These are phyloP conservation scores for Rhynchospora breviuscula DNA, from an alignment of 176 grass and related monocot genomes.

Conservation along the genomic window DNA sequence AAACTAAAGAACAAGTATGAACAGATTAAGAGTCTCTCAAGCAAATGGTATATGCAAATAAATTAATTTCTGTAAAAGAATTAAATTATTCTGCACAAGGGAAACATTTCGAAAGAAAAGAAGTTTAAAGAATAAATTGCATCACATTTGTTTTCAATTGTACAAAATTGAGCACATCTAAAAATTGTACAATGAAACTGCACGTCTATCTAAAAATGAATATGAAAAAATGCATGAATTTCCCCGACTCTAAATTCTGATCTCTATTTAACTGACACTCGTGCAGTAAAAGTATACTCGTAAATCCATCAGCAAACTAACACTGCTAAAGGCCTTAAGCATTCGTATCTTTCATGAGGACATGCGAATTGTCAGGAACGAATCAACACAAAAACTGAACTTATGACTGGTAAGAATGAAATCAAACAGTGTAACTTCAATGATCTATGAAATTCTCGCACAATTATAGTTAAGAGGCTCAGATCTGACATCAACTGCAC, in stretches of 20 bases:
- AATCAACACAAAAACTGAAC: not conserved
- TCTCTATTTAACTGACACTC: not conserved
- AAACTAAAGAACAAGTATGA: not conserved
- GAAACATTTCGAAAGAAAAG: not conserved
- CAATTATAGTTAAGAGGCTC: constrained; percentile 4
- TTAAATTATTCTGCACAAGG: not conserved
- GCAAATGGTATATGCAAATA: not conserved
- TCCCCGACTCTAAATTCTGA: not conserved
- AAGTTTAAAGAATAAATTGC: not conserved
- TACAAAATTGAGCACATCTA: not conserved
- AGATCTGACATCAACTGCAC: constrained; percentile 19
- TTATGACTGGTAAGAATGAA: constrained; percentile 2
- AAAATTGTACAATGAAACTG: not conserved
- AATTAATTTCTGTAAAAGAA: not conserved
- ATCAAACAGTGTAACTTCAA: not conserved
- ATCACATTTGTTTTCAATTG: not conserved
- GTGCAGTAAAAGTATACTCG: not conserved
- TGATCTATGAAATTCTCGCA: constrained; percentile 9
- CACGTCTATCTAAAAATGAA: not conserved
- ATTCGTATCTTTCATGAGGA: too few relatives aligned
- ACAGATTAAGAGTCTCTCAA: not conserved
- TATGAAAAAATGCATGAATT: constrained; percentile 12
- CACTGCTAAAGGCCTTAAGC: not conserved
- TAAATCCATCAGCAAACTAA: not conserved
- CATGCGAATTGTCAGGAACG: not conserved